Evolutionary conservation across 2,329 filamentous ascomycete genomes (phyloP).

Genomic region (Cryphonectria radicalis): DNA sequence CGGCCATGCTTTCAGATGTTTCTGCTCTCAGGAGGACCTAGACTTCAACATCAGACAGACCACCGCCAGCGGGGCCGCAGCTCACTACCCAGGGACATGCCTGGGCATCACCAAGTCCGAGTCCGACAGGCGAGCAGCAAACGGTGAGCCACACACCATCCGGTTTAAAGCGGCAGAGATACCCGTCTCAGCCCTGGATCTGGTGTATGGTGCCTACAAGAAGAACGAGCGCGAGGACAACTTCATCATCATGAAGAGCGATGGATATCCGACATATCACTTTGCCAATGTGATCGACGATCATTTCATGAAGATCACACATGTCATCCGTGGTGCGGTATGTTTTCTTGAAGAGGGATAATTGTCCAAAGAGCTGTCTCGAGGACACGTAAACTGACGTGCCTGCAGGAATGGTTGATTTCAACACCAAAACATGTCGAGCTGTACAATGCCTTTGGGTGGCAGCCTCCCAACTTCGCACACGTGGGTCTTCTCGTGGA

Average conservation of each 20-base stretch:
- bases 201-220: conserved; percentile 75
- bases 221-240: conserved; percentile 69
- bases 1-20: conserved; percentile 88
- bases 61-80: conserved; percentile 42
- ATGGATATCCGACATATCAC: conserved; percentile 94
- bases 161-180: conserved; percentile 70
- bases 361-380: not conserved
- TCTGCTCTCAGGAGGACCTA: conserved; percentile 74
- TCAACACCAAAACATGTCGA: conserved; percentile 78
- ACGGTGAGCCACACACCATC: conserved; percentile 75
- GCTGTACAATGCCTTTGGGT: conserved; percentile 78
- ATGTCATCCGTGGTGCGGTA: conserved; percentile 87
- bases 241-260: conserved; percentile 87
- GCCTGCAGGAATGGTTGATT: conserved; percentile 82
- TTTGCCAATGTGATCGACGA: conserved; percentile 97
- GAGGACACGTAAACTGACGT: not conserved
- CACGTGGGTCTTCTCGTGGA: conserved; percentile 79
- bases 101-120: conserved; percentile 67
- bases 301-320: conserved; percentile 91
- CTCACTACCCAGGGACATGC: conserved; percentile 68
- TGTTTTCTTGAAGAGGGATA: conserved; percentile 35
- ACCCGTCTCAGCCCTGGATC: conserved; percentile 71
- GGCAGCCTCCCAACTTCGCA: conserved; percentile 75
- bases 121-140: conserved; percentile 69
- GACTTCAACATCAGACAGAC: conserved; percentile 53